Evolutionary conservation across 768 basidiomycete genomes (phyloP).

Genomic region (Ramaria sp.): DNA sequence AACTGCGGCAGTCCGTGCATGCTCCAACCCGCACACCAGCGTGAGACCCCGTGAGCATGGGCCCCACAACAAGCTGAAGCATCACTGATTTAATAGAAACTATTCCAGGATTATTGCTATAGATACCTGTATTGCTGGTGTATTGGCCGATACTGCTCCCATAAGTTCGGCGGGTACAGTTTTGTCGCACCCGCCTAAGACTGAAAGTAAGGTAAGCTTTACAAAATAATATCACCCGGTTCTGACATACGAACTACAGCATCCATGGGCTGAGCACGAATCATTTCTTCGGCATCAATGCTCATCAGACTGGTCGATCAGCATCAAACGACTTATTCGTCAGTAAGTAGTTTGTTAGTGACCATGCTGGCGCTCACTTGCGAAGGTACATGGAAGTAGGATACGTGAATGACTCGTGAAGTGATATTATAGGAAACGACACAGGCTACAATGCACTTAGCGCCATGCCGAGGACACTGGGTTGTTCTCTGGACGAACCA

Average conservation of each 20-base stretch:
- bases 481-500: conserved; percentile 1
- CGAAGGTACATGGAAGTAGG: conserved; percentile 18
- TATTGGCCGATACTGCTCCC: conserved; percentile 17
- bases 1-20: conserved; percentile 18
- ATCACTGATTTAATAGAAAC: not conserved
- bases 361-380: conserved; percentile 8
- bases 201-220: not conserved
- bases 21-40: conserved; percentile 16
- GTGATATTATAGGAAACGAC: conserved; percentile 17
- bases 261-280: conserved; percentile 18
- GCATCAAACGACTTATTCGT: not conserved
- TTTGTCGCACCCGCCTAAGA: conserved; percentile 15
- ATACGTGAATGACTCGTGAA: conserved; percentile 17
- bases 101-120: not conserved
- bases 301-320: conserved; percentile 13
- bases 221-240: not conserved
- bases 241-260: conserved; percentile 14
- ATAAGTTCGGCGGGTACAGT: conserved; percentile 21
- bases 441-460: conserved; percentile 9
- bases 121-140: conserved; percentile 14
- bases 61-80: conserved; percentile 15
- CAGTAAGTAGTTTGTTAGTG: not conserved
- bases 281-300: conserved; percentile 20
- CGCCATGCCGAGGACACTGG: not conserved
- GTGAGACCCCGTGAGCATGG: conserved; percentile 17